Percentiles rank a stretch among this genome's conserved stretches.
Conservation (phyloP, 441 rosid genomes). For the Erodium chrysanthum region DNA sequence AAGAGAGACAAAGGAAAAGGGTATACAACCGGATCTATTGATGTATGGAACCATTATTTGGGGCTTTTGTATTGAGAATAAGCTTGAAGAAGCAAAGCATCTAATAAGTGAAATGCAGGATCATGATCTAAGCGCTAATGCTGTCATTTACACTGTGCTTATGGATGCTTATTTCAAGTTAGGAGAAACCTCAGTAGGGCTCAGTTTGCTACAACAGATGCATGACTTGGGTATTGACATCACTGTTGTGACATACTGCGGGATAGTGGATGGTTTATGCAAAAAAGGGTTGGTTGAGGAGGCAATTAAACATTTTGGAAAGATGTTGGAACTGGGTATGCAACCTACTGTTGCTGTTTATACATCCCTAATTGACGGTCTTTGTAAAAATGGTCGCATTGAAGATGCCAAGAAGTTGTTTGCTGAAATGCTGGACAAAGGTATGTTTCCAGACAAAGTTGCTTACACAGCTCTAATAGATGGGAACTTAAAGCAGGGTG, state of each 20-base stretch:
- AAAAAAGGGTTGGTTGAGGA: constrained; percentile 46
- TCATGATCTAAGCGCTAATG: constrained; percentile 33
- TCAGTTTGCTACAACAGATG: constrained; percentile 42
- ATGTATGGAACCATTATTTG: constrained; percentile 55
- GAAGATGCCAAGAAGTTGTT: constrained; percentile 43
- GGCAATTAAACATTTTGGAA: constrained; percentile 40
- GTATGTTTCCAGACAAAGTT: constrained; percentile 40
- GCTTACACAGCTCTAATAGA: constrained; percentile 53
- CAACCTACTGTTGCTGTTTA: constrained; percentile 50
- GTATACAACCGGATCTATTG: constrained; percentile 40
- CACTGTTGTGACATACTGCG: constrained; percentile 57
- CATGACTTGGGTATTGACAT: constrained; percentile 32
- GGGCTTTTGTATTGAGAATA: constrained; percentile 49
- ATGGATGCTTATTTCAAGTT: constrained; percentile 60
- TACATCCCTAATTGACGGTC: constrained; percentile 62
- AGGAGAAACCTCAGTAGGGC: constrained; percentile 36
- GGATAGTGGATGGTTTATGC: constrained; percentile 61
- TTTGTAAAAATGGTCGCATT: constrained; percentile 49
- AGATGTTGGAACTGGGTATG: constrained; percentile 38
- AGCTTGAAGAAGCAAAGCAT: constrained; percentile 39
- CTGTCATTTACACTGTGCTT: constrained; percentile 43
- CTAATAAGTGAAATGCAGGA: constrained; percentile 48
- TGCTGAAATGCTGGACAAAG: constrained; percentile 36
- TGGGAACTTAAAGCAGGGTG: constrained; percentile 52
- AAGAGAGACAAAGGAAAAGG: constrained; percentile 41